Conservation (phyloP, 305 asterid species). For the Rubia tinctorum region DNA sequence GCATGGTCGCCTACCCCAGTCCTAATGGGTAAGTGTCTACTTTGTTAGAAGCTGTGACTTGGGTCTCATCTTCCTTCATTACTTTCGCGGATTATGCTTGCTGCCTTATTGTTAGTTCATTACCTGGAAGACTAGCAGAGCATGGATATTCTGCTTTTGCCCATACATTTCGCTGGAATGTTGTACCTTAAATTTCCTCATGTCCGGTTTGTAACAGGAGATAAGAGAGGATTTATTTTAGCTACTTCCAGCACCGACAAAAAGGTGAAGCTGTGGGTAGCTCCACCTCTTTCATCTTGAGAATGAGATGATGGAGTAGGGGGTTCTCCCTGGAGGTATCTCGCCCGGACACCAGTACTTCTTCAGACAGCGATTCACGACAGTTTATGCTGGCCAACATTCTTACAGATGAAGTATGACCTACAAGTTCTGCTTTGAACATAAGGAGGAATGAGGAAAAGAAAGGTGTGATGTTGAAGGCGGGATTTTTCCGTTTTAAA, state of each 20-base stretch:
- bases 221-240: slow-evolving; percentile 42
- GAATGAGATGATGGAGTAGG: neutral
- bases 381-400: neutral
- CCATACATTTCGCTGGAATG: neutral
- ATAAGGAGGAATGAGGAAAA: neutral
- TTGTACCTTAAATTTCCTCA: neutral
- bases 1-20: slow-evolving; percentile 76
- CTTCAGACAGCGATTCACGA: neutral
- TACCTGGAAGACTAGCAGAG: neutral
- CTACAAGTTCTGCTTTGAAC: neutral
- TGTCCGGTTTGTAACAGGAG: slow-evolving; percentile 41
- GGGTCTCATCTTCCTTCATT: neutral
- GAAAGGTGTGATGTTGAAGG: neutral
- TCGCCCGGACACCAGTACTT: neutral
- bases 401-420: no score
- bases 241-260: slow-evolving; percentile 90
- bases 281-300: slow-evolving; percentile 46
- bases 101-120: neutral
- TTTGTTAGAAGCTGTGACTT: neutral
- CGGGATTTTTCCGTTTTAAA: neutral
- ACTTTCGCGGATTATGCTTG: neutral
- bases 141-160: neutral
- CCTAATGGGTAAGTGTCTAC: slow-evolving; percentile 44
- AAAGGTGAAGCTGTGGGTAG: slow-evolving; percentile 95
- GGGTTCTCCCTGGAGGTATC: neutral